Evolutionary conservation across 1,284 basidiomycete species (phyloP).

Genomic region (Somion occarium): DNA sequence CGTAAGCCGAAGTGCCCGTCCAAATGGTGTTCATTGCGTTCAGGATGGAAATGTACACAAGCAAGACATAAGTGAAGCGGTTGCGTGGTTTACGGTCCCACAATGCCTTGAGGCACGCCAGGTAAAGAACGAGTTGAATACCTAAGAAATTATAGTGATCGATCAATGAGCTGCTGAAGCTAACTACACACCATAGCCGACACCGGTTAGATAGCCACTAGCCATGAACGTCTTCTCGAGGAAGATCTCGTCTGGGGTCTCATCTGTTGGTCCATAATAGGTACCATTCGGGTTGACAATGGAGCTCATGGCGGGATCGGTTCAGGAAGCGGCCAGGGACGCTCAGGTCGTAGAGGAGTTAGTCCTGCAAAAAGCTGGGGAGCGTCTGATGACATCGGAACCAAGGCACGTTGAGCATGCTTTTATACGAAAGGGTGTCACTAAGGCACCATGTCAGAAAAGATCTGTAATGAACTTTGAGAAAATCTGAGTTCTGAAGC

Average conservation of each 20-base stretch:
- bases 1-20: neutral
- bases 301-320: neutral
- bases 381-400: neutral
- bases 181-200: constrained; percentile 5
- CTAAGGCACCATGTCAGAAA: neutral
- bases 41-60: neutral
- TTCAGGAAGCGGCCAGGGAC: neutral
- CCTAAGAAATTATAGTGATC: neutral
- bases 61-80: neutral
- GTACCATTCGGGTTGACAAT: neutral
- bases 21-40: constrained; percentile 1
- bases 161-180: neutral
- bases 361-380: neutral
- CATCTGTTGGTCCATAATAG: constrained; percentile 7
- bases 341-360: neutral
- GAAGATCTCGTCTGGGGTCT: constrained; percentile 6
- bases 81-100: neutral
- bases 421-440: neutral
- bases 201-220: constrained; percentile 7
- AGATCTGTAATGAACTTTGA: neutral
- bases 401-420: neutral
- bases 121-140: neutral
- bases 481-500: neutral
- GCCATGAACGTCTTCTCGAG: constrained; percentile 10
- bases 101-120: neutral